Percentiles rank a stretch among this genome's conserved stretches.
These are phyloP conservation scores for Fusarium incarnatum DNA, from an alignment of 2,329 filamentous ascomycete species.

Conservation along the genomic window DNA sequence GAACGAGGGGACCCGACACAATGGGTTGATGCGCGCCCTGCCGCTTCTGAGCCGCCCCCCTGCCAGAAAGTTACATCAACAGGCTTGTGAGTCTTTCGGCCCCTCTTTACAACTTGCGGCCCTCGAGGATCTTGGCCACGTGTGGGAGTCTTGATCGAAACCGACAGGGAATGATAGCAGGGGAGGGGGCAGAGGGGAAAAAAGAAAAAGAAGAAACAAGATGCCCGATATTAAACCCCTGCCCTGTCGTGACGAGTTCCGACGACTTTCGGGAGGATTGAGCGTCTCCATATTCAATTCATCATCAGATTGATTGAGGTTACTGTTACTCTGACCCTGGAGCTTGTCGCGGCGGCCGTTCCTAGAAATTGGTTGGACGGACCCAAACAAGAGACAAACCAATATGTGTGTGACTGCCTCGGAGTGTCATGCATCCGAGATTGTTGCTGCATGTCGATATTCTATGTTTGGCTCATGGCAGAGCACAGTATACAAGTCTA, in stretches of 20 bases:
- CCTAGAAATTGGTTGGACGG: conserved; percentile 26
- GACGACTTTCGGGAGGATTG: conserved; percentile 23
- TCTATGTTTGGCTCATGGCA: conserved; percentile 33
- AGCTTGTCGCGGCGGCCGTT: conserved; percentile 23
- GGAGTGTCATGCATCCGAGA: conserved; percentile 45
- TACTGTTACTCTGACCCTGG: conserved; percentile 32
- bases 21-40: conserved; percentile 48
- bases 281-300: conserved; percentile 14
- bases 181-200: neutral
- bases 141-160: conserved; percentile 39
- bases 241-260: conserved; percentile 10
- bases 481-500: conserved; percentile 20
- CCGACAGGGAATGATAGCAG: conserved; percentile 3
- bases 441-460: conserved; percentile 46
- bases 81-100: conserved; percentile 23
- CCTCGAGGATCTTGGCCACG: conserved; percentile 37
- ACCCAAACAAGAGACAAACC: conserved; percentile 20
- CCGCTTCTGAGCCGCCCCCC: conserved; percentile 40
- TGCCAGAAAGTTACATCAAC: conserved; percentile 24
- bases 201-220: conserved; percentile 5
- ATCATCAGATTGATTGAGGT: conserved; percentile 21
- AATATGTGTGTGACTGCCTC: conserved; percentile 44
- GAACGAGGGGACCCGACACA: conserved; percentile 44
- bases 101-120: conserved; percentile 19
- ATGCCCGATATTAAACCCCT: conserved; percentile 11